These are phyloP conservation scores for Flaveria ramosissima DNA, from an alignment of 129 eudicot genomes.

Conservation along the genomic window DNA sequence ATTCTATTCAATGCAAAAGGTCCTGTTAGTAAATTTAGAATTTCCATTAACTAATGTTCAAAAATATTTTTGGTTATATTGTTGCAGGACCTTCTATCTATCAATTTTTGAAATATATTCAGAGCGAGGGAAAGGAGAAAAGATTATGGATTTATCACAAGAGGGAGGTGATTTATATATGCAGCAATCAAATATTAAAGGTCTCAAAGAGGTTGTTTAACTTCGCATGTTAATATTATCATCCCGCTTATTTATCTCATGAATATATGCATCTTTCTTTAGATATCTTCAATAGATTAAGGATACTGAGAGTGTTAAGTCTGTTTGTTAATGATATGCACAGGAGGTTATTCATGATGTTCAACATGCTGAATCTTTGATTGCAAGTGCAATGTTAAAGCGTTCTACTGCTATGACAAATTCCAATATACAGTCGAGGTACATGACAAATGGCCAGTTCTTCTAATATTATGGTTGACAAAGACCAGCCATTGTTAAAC, in stretches of 20 bases:
- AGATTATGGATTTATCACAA: conserved; percentile 58
- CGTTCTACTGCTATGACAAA: conserved; percentile 87
- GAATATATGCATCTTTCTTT: not conserved
- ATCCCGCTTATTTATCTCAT: conserved; percentile 5
- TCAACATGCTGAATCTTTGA: conserved; percentile 72
- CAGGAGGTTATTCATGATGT: conserved; percentile 58
- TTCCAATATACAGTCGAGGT: conserved; percentile 86
- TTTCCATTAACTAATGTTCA: not conserved
- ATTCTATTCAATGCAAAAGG: not conserved
- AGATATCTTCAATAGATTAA: conserved; percentile 4
- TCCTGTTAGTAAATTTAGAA: not conserved
- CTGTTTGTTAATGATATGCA: conserved; percentile 16
- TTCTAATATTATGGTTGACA: not conserved
- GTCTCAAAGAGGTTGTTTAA: conserved; percentile 68
- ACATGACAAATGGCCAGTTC: conserved; percentile 13
- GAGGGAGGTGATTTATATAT: conserved; percentile 53
- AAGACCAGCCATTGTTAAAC: not conserved
- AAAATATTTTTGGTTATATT: conserved; percentile 8
- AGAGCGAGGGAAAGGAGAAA: conserved; percentile 70
- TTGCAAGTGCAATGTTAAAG: conserved; percentile 66
- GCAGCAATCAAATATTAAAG: conserved; percentile 71
- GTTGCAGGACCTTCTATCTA: conserved; percentile 58
- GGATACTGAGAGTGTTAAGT: not conserved
- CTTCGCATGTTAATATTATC: not conserved
- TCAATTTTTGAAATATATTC: conserved; percentile 84